Conservation (phyloP, 2,329 filamentous ascomycete species). For the Penicillium sp. region DNA sequence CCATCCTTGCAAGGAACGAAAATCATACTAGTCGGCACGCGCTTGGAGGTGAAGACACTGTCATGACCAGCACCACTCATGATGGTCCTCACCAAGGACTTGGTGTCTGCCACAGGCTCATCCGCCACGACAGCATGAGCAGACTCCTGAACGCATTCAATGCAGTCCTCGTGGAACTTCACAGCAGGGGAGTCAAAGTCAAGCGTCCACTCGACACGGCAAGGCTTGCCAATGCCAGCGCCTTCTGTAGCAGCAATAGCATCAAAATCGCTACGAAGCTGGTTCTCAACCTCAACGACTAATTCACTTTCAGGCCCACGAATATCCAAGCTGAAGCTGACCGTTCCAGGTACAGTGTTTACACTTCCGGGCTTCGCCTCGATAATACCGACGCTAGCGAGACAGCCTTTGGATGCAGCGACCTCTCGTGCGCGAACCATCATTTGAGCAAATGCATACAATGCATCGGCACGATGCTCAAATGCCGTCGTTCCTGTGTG, state of each 20-base stretch:
- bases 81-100: constrained; percentile 53
- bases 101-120: constrained; percentile 36
- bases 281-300: constrained; percentile 58
- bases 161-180: constrained; percentile 67
- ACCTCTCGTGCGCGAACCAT: constrained; percentile 66
- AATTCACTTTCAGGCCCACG: constrained; percentile 59
- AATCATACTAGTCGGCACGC: constrained; percentile 65
- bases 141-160: constrained; percentile 62
- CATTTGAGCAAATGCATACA: constrained; percentile 67
- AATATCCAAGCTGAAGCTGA: constrained; percentile 69
- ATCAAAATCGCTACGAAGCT: constrained; percentile 59
- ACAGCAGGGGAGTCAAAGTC: constrained; percentile 64
- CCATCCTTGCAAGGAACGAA: constrained; percentile 66
- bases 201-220: constrained; percentile 58
- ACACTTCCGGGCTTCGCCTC: constrained; percentile 66
- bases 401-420: constrained; percentile 59
- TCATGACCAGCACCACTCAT: constrained; percentile 67
- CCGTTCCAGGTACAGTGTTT: constrained; percentile 70
- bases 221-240: constrained; percentile 53
- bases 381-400: constrained; percentile 71
- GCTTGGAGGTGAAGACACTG: constrained; percentile 61
- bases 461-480: constrained; percentile 64
- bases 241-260: constrained; percentile 60
- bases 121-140: constrained; percentile 60
- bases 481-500: constrained; percentile 77